Percentiles rank a stretch among this genome's conserved stretches.
These are phyloP conservation scores for Mycena sanguinolenta DNA, from an alignment of 768 basidiomycete genomes.

Conservation along the genomic window DNA sequence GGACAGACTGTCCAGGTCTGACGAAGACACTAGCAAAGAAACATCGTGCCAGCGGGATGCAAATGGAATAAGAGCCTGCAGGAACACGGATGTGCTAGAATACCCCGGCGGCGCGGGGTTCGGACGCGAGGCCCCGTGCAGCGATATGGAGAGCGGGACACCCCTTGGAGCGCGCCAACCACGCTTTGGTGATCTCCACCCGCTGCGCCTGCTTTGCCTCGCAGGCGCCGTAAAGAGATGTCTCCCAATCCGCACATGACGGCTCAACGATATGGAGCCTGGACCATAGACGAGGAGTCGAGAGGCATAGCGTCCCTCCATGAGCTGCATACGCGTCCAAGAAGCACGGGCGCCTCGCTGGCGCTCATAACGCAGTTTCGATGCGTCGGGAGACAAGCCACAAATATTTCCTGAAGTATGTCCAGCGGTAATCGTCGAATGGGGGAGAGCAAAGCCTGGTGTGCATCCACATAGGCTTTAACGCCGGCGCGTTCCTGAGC, in stretches of 20 bases:
- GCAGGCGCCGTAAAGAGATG: neutral
- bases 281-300: conserved; percentile 27
- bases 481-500: conserved; percentile 4
- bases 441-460: conserved; percentile 41
- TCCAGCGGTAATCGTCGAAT: conserved; percentile 43
- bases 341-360: conserved; percentile 39
- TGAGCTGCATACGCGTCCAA: conserved; percentile 42
- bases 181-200: neutral
- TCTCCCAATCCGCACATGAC: too few relatives aligned
- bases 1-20: neutral
- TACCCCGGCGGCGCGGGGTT: neutral
- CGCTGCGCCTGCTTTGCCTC: neutral
- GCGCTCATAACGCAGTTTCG: conserved; percentile 35
- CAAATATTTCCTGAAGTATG: conserved; percentile 43
- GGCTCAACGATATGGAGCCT: too few relatives aligned
- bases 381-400: conserved; percentile 40
- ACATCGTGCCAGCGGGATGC: neutral
- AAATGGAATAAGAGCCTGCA: neutral
- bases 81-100: neutral
- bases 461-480: conserved; percentile 30
- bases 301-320: conserved; percentile 46
- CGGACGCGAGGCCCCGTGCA: neutral
- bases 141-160: neutral
- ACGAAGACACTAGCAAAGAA: neutral
- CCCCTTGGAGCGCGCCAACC: neutral